Evolutionary conservation across 208 protist genomes (phyloP), one percentile per base, ranked within the genome.

Genomic region (Wallacemonas sp.): DNA sequence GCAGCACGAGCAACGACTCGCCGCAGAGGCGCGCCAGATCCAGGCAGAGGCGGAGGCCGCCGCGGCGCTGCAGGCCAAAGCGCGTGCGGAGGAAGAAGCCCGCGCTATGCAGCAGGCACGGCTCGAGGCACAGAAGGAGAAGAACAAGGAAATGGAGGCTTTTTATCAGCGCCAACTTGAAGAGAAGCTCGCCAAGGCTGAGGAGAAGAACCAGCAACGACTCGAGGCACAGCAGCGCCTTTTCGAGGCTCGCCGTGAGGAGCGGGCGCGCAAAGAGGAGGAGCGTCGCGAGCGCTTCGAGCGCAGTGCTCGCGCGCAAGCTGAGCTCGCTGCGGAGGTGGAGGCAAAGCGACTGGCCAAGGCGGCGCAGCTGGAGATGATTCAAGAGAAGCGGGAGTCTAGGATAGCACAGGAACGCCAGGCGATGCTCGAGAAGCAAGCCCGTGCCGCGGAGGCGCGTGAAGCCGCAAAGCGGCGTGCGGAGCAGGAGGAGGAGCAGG

Each of bases 261-360:
- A 79, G 54, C 70, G 74, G 15, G 62, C 66, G 61, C 75, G 63
- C 31, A 59, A 69, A 42, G 84, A 80, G 51, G 80, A 69, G 62
- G 82, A 90, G 72, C 89, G 85, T 33, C 72, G 65, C n/a, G 62
- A 53, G 28, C 84, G 82, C 22, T 66, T 89, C 53, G 77, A 78
- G 47, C 80, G 80, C 51, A 79, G 73, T 46, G 70, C 72, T 22
- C 68, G 75, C 41, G 0, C 62, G n/a, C 69, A 84, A 60, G 75
- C 80, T 60, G 47, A 72, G 38, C 70, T 86, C 55, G 85, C 68
- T 9, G 62, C 63, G 3, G 31, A 45, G 31, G 30, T 75, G 21
- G 71, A 81, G 73, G 55, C 68, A 60, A 75, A 79, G 58, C 76
- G 83, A 3, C 42, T 63, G 33, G 75, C 81, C 30, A 86, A 86